phyloP scores from a whole-genome alignment of 78 protist genomes.

The Tieghemostelium lacteum region DNA sequence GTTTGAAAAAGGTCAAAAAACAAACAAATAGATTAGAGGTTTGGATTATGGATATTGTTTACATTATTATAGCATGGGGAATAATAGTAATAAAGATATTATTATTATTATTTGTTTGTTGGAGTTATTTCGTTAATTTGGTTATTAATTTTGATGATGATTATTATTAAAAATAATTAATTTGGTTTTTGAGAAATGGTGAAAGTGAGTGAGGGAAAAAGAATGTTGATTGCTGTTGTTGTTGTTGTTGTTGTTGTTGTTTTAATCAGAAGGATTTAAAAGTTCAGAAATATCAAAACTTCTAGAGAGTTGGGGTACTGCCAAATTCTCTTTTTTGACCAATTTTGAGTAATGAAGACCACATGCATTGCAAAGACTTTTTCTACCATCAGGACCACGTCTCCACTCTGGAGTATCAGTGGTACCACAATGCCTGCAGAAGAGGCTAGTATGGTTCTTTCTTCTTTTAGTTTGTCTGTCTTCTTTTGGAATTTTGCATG shows the following conservation, averaged over 20 bases:
- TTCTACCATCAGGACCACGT: slow-evolving; percentile 80
- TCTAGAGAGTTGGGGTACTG: slow-evolving; percentile 13
- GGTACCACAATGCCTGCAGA: slow-evolving; percentile 81
- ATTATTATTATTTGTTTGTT: too few species aligned
- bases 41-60: too few species aligned
- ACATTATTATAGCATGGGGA: too few species aligned
- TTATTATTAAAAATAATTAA: background rate
- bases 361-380: slow-evolving; percentile 81
- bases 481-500: slow-evolving; percentile 59
- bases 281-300: slow-evolving; percentile 48
- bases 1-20: too few species aligned
- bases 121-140: background rate
- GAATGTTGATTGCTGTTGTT: background rate
- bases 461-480: slow-evolving; percentile 56
- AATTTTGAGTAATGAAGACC: slow-evolving; percentile 82
- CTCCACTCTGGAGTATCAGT: slow-evolving; percentile 84
- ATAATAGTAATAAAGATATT: too few species aligned
- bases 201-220: background rate
- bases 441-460: slow-evolving; percentile 57
- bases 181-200: background rate
- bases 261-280: slow-evolving; percentile 33
- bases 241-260: background rate
- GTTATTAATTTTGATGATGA: background rate
- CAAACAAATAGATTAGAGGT: too few species aligned
- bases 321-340: slow-evolving; percentile 62